Evolutionary conservation across 225 moss, liverwort and hornwort species (phyloP).

Genomic region (Polytrichum commune): DNA sequence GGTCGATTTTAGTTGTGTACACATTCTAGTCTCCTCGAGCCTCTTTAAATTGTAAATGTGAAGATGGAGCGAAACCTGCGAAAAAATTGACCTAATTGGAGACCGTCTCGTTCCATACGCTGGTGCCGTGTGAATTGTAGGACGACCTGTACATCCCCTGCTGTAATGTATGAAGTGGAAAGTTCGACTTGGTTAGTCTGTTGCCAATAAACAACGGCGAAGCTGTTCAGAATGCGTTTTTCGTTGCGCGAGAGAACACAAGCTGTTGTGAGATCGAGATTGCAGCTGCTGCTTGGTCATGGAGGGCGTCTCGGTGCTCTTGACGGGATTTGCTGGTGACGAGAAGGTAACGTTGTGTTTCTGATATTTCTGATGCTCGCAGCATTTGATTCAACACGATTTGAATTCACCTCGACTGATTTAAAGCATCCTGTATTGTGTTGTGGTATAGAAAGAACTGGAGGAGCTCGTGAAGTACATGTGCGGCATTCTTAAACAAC

Average conservation of each 20-base stretch:
- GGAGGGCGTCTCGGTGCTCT: conserved; percentile 39
- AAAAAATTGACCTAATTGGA: too few species aligned
- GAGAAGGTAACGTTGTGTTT: conserved; percentile 23
- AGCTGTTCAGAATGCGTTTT: conserved; percentile 42
- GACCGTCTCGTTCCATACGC: too few species aligned
- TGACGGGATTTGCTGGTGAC: conserved; percentile 33
- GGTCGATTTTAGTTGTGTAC: too few species aligned
- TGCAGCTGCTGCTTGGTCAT: conserved; percentile 53
- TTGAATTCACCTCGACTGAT: too few species aligned
- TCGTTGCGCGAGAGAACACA: conserved; percentile 42
- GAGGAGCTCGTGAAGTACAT: conserved; percentile 62
- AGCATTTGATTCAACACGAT: too few species aligned
- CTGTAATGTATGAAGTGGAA: too few species aligned
- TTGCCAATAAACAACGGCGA: neutral
- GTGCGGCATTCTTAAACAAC: conserved; percentile 54
- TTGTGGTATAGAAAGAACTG: conserved; percentile 20
- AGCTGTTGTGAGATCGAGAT: conserved; percentile 44
- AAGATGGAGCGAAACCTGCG: too few species aligned
- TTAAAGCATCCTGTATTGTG: neutral
- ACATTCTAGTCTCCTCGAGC: too few species aligned
- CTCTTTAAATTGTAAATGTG: too few species aligned
- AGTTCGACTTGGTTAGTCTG: too few species aligned
- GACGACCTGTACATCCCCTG: too few species aligned
- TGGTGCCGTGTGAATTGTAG: too few species aligned
- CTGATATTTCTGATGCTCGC: neutral